Evolutionary conservation across 2,329 filamentous ascomycete species (phyloP), one percentile per base, ranked within the genome.

Genomic region (Aspergillus ibericus): DNA sequence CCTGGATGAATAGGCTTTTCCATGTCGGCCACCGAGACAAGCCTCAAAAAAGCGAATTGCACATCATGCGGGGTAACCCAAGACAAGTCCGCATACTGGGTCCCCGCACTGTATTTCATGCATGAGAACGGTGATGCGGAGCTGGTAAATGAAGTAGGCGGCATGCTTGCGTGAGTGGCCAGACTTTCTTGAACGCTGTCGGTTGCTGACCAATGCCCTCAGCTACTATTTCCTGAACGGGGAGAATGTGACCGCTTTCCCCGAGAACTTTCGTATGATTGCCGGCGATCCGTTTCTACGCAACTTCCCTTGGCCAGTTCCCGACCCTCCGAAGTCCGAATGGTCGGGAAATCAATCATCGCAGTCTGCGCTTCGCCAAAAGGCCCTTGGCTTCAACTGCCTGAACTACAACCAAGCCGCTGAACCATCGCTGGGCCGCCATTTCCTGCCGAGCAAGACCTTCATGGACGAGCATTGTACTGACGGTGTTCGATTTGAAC

Each of bases 381-480:
- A 93, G 61, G 91, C 93, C 9, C 68, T 97, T 27, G 93, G 95
- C 3, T 96, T 96, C 84, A 98, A 98, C 82, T 98, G 95, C 77
- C 79, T 99, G 60, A 88, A 98, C 84, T 97, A 97, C 72, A 69
- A 67, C 32, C 80, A 76, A 22, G 68, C 67, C 16, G 80, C 89
- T 2, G 92, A 96, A 74, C 82, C 83, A 1, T 89, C 92, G 13
- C 83, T 96, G 35, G 89, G 86, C 75, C 91, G 93, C 64, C 93
- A 96, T 75, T 87, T 85, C 72, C 69, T 97, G 66, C 93, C 93
- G 0, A 84, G 88, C 68, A 96, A 96, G 82, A 76, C 77, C 0
- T 96, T 85, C 71, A 81, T 96, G 35, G 92, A 97, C 70, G 82
- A 82, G 55, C 87, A 93, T 77, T 98, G 93, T 78, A 77, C 78